These are phyloP conservation scores for Penicillium bialowiezense DNA, from an alignment of 495 filamentous ascomycete genomes.

Conservation along the genomic window DNA sequence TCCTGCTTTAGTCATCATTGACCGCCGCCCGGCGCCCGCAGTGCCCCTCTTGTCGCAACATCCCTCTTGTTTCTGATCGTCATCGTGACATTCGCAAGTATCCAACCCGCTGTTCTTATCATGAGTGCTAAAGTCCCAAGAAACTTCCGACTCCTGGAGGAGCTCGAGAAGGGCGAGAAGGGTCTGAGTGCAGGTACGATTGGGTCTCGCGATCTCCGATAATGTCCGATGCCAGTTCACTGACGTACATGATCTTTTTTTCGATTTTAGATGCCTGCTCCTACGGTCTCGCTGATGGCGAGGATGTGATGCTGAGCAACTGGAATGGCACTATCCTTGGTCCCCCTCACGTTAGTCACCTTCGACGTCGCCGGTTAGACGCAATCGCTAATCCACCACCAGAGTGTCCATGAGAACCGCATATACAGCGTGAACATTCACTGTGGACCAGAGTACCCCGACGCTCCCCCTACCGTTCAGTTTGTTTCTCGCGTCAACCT, in stretches of 20 bases:
- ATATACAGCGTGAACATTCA: constrained; percentile 98
- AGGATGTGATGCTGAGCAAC: constrained; percentile 95
- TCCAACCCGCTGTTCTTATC: constrained; percentile 15
- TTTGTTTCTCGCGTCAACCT: constrained; percentile 94
- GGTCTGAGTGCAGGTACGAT: constrained; percentile 81
- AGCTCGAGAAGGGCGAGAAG: constrained; percentile 99
- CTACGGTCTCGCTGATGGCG: constrained; percentile 90
- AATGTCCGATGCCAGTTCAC: not conserved
- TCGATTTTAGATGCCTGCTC: constrained; percentile 96
- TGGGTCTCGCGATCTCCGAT: not conserved
- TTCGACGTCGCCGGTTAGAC: not conserved
- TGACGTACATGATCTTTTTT: constrained; percentile 15
- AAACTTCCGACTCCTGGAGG: constrained; percentile 94
- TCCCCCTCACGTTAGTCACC: constrained; percentile 79
- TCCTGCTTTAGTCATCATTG: constrained; percentile 24
- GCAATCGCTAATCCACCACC: constrained; percentile 13
- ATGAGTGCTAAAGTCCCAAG: constrained; percentile 87
- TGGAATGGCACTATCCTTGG: constrained; percentile 98
- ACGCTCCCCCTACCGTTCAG: constrained; percentile 80
- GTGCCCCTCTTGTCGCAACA: constrained; percentile 10
- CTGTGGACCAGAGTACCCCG: constrained; percentile 87
- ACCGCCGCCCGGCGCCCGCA: constrained; percentile 4
- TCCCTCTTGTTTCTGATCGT: constrained; percentile 19
- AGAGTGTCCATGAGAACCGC: constrained; percentile 96
- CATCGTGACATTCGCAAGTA: constrained; percentile 1